Conservation (phyloP, 2,329 filamentous ascomycete genomes). For the Fusarium sp. region DNA sequence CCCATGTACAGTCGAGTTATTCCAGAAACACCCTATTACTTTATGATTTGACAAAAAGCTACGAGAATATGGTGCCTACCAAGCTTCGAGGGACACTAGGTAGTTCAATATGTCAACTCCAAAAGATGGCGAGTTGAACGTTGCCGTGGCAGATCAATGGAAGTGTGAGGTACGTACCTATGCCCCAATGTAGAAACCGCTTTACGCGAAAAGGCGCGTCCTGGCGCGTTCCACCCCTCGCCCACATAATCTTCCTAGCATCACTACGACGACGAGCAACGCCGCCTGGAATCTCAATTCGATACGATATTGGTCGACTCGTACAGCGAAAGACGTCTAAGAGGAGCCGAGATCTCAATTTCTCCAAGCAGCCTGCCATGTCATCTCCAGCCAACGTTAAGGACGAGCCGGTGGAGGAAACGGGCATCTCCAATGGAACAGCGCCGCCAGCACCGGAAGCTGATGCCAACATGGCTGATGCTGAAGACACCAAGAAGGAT, state of each 20-base stretch:
- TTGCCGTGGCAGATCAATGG: background rate
- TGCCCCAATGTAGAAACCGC: slow-evolving; percentile 19
- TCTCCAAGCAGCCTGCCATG: slow-evolving; percentile 38
- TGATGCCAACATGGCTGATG: slow-evolving; percentile 40
- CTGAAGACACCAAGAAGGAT: slow-evolving; percentile 54
- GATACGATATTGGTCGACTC: background rate
- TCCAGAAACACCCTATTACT: background rate
- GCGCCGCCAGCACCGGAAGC: slow-evolving; percentile 24
- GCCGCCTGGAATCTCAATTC: slow-evolving; percentile 1
- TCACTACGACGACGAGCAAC: slow-evolving; percentile 37
- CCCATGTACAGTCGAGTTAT: background rate
- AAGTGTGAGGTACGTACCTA: slow-evolving; percentile 25
- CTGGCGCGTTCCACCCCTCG: slow-evolving; percentile 33
- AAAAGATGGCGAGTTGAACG: background rate
- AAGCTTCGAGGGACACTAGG: no score
- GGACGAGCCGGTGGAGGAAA: slow-evolving; percentile 44
- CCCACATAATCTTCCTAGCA: slow-evolving; percentile 19
- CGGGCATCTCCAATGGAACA: slow-evolving; percentile 27
- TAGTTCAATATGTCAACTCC: background rate
- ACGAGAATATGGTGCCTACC: no score
- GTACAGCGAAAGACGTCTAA: background rate
- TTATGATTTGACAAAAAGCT: no score
- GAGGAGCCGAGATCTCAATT: slow-evolving; percentile 35
- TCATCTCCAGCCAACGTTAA: slow-evolving; percentile 43
- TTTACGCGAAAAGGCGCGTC: slow-evolving; percentile 45